These are phyloP conservation scores for Wickerhamomyces tratensis DNA, from an alignment of 805 yeast genomes.

Conservation along the genomic window DNA sequence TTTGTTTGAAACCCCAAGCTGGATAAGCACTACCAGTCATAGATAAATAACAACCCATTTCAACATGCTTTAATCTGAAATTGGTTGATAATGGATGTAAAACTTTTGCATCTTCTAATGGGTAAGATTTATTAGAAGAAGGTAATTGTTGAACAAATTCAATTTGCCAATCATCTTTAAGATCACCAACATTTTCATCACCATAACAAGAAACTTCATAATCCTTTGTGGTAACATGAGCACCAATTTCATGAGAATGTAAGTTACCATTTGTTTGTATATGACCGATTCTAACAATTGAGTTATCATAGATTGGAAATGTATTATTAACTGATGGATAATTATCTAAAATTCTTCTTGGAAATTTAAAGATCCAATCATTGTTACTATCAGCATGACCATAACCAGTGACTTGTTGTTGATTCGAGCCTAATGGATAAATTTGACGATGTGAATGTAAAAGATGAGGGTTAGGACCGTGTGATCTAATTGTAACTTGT, in stretches of 20 bases:
- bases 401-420: conserved; percentile 92
- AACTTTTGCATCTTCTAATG: conserved; percentile 38
- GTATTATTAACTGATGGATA: conserved; percentile 7
- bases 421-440: conserved; percentile 87
- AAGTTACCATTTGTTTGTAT: conserved; percentile 60
- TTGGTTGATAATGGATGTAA: conserved; percentile 72
- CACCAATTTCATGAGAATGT: conserved; percentile 74
- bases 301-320: conserved; percentile 46
- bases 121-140: conserved; percentile 25
- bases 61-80: conserved; percentile 56
- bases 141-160: conserved; percentile 60
- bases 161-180: conserved; percentile 82
- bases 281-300: conserved; percentile 64
- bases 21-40: conserved; percentile 64
- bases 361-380: conserved; percentile 64
- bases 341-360: conserved; percentile 26
- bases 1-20: conserved; percentile 79
- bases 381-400: conserved; percentile 85
- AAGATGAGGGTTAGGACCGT: conserved; percentile 65
- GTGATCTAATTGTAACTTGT: conserved; percentile 38
- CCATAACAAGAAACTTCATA: conserved; percentile 91
- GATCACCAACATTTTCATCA: conserved; percentile 58
- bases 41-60: conserved; percentile 67
- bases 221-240: conserved; percentile 56
- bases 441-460: conserved; percentile 82